Conservation (phyloP, 495 filamentous ascomycete species). For the Glonium stellatum region DNA sequence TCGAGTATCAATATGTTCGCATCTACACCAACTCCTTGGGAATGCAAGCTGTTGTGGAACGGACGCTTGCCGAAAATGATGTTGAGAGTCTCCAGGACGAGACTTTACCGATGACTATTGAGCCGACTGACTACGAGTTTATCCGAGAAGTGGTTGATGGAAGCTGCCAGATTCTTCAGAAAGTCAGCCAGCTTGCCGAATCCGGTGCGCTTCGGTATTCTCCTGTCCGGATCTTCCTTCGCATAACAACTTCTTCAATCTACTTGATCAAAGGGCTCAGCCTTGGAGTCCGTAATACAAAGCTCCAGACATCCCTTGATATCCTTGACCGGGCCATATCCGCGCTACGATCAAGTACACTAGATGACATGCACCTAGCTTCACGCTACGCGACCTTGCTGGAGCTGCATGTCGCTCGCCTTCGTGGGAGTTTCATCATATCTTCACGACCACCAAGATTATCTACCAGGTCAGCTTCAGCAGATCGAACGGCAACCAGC, state of each 20-base stretch:
- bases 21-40: constrained; percentile 50
- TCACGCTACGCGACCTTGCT: constrained; percentile 46
- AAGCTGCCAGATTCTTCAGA: constrained; percentile 46
- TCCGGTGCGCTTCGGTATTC: constrained; percentile 40
- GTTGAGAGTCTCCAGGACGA: constrained; percentile 20
- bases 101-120: constrained; percentile 19
- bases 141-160: constrained; percentile 52
- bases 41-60: constrained; percentile 51
- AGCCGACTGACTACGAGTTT: constrained; percentile 47
- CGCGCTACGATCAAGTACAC: constrained; percentile 43
- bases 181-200: constrained; percentile 36
- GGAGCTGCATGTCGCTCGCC: constrained; percentile 33
- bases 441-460: constrained; percentile 24
- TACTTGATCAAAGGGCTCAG: constrained; percentile 51
- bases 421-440: constrained; percentile 25
- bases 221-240: constrained; percentile 47
- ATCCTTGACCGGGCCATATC: constrained; percentile 44
- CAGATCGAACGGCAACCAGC: constrained; percentile 11
- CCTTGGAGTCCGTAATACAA: constrained; percentile 44
- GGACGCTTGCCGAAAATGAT: constrained; percentile 24
- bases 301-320: constrained; percentile 44
- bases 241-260: constrained; percentile 47
- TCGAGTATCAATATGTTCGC: constrained; percentile 50
- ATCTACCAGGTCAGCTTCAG: constrained; percentile 4
- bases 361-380: constrained; percentile 50